Conservation (phyloP, 2,329 filamentous ascomycete species). For the Bimuria novae-zelandiae region DNA sequence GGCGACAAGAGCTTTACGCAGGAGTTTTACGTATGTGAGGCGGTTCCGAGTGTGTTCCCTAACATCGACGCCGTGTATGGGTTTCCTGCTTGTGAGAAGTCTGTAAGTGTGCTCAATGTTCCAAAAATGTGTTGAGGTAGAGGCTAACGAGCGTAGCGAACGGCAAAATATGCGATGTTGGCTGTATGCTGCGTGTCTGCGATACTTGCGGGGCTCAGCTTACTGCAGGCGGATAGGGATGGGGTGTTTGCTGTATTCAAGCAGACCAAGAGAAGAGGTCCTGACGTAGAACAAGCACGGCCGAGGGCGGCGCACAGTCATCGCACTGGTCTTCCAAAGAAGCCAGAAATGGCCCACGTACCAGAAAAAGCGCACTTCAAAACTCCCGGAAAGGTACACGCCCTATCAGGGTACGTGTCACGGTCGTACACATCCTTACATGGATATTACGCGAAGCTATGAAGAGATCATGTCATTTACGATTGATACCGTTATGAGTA, state of each 20-base stretch:
- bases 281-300: neutral
- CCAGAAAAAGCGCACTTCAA: neutral
- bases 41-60: constrained; percentile 12
- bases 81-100: constrained; percentile 13
- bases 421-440: neutral
- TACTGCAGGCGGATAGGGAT: constrained; percentile 8
- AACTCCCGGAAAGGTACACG: neutral
- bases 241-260: constrained; percentile 2
- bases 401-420: neutral
- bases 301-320: neutral
- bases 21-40: constrained; percentile 20
- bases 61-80: constrained; percentile 12
- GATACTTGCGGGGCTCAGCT: constrained; percentile 3
- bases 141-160: neutral
- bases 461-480: neutral
- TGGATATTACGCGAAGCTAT: constrained; percentile 3
- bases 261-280: neutral
- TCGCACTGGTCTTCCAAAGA: neutral
- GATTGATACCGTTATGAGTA: constrained; percentile 5
- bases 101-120: constrained; percentile 19
- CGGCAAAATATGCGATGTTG: constrained; percentile 2
- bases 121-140: neutral
- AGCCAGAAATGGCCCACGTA: neutral
- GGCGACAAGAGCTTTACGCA: constrained; percentile 9
- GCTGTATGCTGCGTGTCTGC: constrained; percentile 6